Base-by-base conservation (phyloP, 176 grass and related monocot genomes). In the Carex kokanica region DNA sequence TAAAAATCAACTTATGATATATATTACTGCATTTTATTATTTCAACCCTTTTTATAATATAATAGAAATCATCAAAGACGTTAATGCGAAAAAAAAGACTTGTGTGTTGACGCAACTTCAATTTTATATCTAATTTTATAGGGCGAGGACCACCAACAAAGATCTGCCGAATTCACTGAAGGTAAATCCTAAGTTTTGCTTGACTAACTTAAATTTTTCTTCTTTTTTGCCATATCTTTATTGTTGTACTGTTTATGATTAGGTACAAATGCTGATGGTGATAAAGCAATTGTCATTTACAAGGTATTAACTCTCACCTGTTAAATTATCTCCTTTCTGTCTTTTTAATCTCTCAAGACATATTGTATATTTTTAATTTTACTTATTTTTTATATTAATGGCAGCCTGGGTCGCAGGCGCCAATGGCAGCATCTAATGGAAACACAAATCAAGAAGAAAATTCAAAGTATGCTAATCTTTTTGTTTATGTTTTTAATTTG, bases 241-340 rank as follows among this genome's bases (percentile, higher is more conserved):
- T 86, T 38, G 21, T 85, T 85, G 18, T 80, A 64, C 29, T 86
- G 75, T 68, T 85, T 36, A 67, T 61, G 63, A 40, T 34, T 80
- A 98, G 95, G 89, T 86, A 81, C 27, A 53, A 83, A 93, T 88
- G 80, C 67, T 78, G 89, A 95, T 83, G 84, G 81, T 77, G 93
- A 91, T 62, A 95, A 94, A 53, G 93, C 96, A 38, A 91, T 98
- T 60, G 93, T 98, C 87, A 72, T 98, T 64, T 98, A 93, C 71
- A 95, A 95, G 96, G 96, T 98, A 88, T 86, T 43, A 83, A 6
- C 23, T 78, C 53, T 69, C 34, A 64, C 3, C 6, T 18, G n/a
- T 83, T 21, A 4, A 64, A 53, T 51, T 4, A 36, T 34, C 3
- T 12, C 82, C 13, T 65, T 86, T 86, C 9, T 4, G 63, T 38